Percentiles rank a stretch among this genome's conserved stretches.
These are phyloP conservation scores for Arachnomyces sp. DNA, from an alignment of 2,329 filamentous ascomycete genomes.

Conservation along the genomic window DNA sequence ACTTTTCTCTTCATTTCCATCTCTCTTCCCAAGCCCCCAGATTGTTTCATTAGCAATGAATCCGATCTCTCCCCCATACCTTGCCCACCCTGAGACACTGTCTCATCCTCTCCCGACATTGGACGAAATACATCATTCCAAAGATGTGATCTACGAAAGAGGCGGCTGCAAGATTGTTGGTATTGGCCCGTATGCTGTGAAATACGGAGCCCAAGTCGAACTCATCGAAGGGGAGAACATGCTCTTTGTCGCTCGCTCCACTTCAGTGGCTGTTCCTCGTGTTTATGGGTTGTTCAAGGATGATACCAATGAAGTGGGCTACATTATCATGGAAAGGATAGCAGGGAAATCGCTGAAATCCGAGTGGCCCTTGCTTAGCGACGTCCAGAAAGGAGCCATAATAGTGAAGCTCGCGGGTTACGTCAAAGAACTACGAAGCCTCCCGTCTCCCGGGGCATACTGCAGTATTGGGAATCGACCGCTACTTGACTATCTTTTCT, in stretches of 20 bases:
- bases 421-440: slow-evolving; percentile 12
- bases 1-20: no score
- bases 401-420: slow-evolving; percentile 7
- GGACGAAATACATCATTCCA: no score
- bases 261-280: slow-evolving; percentile 15
- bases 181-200: slow-evolving; percentile 14
- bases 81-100: no score
- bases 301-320: slow-evolving; percentile 8
- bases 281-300: slow-evolving; percentile 20
- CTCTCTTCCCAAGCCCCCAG: no score
- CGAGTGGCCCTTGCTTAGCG: slow-evolving; percentile 9
- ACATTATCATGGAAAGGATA: slow-evolving; percentile 20
- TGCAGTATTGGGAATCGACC: slow-evolving; percentile 13
- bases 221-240: slow-evolving; percentile 21
- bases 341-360: slow-evolving; percentile 11
- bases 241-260: slow-evolving; percentile 15
- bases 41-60: no score
- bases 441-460: slow-evolving; percentile 15
- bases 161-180: slow-evolving; percentile 12
- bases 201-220: slow-evolving; percentile 15
- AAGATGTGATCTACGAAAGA: no score
- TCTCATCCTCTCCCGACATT: no score
- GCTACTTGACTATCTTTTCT: slow-evolving; percentile 17
- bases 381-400: slow-evolving; percentile 13
- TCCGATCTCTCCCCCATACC: no score